These are phyloP conservation scores for Nothophytophthora sp. DNA, from an alignment of 352 stramenopile species.

Conservation along the genomic window DNA sequence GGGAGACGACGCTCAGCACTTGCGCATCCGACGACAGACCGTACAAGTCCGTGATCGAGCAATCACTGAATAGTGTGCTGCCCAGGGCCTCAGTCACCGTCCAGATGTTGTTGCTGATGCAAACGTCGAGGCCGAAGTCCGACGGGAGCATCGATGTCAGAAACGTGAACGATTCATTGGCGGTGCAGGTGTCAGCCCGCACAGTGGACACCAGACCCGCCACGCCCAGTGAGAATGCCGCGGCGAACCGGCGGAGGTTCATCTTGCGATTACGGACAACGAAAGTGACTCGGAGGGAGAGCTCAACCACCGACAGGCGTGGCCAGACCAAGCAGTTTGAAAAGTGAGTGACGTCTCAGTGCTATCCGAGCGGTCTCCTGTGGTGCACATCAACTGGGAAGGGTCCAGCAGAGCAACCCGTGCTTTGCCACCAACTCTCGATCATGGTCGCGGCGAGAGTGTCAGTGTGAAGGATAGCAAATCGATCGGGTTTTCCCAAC, in stretches of 20 bases:
- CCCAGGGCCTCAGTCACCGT: constrained; percentile 26
- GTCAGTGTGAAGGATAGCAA: too few relatives aligned
- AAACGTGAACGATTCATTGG: constrained; percentile 26
- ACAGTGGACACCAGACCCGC: constrained; percentile 15
- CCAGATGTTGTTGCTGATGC: constrained; percentile 48
- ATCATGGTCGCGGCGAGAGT: too few relatives aligned
- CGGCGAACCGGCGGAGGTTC: constrained; percentile 20
- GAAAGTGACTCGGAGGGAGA: too few relatives aligned
- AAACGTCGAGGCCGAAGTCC: constrained; percentile 46
- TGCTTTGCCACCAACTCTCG: too few relatives aligned
- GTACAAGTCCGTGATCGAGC: constrained; percentile 37
- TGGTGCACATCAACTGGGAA: too few relatives aligned
- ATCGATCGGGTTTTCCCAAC: too few relatives aligned
- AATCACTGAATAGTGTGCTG: constrained; percentile 33
- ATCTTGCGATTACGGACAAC: too few relatives aligned
- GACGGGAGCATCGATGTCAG: constrained; percentile 28
- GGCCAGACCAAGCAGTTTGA: too few relatives aligned
- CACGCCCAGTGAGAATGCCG: constrained; percentile 14
- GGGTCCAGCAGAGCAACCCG: too few relatives aligned
- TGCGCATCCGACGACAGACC: constrained; percentile 32
- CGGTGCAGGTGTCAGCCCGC: constrained; percentile 26
- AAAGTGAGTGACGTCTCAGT: too few relatives aligned
- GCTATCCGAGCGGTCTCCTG: too few relatives aligned
- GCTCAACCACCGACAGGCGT: too few relatives aligned
- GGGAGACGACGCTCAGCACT: constrained; percentile 20